A percentile compares a stretch with the other conserved stretches of the same genome.
phyloP scores from a whole-genome alignment of 2,329 filamentous ascomycete species.

The Pseudocercospora vitis region DNA sequence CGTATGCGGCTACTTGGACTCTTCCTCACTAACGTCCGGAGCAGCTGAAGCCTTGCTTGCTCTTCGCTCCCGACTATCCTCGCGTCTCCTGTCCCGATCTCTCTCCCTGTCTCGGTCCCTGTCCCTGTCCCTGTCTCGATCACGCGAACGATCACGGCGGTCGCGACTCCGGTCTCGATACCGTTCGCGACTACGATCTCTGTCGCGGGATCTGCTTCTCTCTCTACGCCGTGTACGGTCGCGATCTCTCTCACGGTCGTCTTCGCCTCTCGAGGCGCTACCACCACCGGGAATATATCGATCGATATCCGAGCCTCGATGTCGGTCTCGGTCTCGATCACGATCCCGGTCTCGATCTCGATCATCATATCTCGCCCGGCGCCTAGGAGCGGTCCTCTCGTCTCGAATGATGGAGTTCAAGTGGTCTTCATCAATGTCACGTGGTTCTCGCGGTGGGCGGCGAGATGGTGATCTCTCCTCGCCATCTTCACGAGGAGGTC shows the following conservation, averaged over 20 bases:
- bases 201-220: conserved; percentile 6
- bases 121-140: conserved; percentile 28
- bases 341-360: conserved; percentile 40
- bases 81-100: conserved; percentile 14
- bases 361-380: conserved; percentile 23
- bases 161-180: conserved; percentile 30
- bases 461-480: conserved; percentile 9
- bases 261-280: conserved; percentile 11
- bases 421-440: conserved; percentile 8
- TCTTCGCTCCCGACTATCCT: conserved; percentile 5
- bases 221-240: conserved; percentile 13
- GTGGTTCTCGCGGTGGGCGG: conserved; percentile 4
- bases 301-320: conserved; percentile 25
- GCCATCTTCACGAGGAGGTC: conserved; percentile 7
- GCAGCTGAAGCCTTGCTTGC: conserved; percentile 1
- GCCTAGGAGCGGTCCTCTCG: conserved; percentile 16
- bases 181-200: conserved; percentile 4
- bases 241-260: conserved; percentile 12
- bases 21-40: neutral
- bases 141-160: conserved; percentile 34
- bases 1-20: neutral
- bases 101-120: conserved; percentile 30
- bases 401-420: conserved; percentile 18
- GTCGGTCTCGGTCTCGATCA: conserved; percentile 21
- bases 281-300: conserved; percentile 39